Evolutionary conservation across 192 early-diverging fungal genomes (phyloP).

Genomic region (Spizellomyces sp.): DNA sequence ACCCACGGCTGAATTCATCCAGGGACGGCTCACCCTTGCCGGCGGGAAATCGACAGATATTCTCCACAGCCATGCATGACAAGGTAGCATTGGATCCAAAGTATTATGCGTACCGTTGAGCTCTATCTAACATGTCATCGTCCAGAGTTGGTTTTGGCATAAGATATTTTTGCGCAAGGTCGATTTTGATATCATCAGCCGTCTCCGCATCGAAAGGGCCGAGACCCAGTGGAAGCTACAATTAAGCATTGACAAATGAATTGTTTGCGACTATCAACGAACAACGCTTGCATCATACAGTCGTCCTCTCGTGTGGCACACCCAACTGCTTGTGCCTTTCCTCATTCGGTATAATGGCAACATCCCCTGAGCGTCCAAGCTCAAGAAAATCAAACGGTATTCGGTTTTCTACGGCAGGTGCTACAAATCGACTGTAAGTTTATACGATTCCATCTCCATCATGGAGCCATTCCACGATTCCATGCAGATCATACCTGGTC

Average conservation of each 20-base stretch:
- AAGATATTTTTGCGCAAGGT: conserved; percentile 33
- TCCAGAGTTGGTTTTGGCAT: conserved; percentile 21
- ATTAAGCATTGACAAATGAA: no score
- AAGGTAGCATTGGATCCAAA: no score
- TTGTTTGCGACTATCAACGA: not conserved
- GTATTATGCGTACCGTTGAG: conserved; percentile 30
- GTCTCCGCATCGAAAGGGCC: conserved; percentile 25
- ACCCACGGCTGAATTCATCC: no score
- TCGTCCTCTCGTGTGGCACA: not conserved
- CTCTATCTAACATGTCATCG: conserved; percentile 13
- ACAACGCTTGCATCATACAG: not conserved
- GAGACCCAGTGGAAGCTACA: conserved; percentile 35
- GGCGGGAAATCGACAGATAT: no score
- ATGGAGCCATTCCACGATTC: not conserved
- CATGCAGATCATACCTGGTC: not conserved
- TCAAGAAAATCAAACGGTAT: conserved; percentile 11
- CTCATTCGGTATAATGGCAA: not conserved
- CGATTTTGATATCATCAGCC: conserved; percentile 20
- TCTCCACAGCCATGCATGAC: no score
- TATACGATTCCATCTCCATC: no score
- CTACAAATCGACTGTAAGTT: not conserved
- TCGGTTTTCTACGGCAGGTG: conserved; percentile 7
- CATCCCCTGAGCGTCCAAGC: conserved; percentile 9
- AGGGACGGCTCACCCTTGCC: no score
- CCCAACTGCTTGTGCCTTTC: not conserved